These are phyloP conservation scores for Kockovaella imperatae DNA, from an alignment of 768 basidiomycete genomes.

Conservation along the genomic window DNA sequence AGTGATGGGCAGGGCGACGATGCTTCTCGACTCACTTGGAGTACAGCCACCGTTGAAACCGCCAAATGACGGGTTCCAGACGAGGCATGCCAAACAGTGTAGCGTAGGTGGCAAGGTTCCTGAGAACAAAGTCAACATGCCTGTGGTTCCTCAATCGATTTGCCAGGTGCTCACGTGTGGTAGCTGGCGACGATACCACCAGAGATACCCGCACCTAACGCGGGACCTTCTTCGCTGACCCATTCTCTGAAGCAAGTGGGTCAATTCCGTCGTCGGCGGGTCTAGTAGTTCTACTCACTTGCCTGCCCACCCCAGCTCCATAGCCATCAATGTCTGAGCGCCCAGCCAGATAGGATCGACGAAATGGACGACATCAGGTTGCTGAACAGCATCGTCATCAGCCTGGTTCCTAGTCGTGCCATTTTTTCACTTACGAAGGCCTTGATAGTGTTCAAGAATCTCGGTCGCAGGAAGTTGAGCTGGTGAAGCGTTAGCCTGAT, in stretches of 20 bases:
- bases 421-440: constrained; percentile 32
- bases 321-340: constrained; percentile 47
- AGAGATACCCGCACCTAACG: constrained; percentile 32
- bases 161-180: constrained; percentile 42
- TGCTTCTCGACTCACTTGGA: constrained; percentile 40
- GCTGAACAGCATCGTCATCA: constrained; percentile 19
- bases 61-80: constrained; percentile 48
- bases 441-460: constrained; percentile 44
- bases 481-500: constrained; percentile 5
- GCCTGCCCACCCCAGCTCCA: constrained; percentile 46
- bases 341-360: constrained; percentile 52
- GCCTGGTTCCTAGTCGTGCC: background rate
- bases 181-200: constrained; percentile 47
- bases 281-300: constrained; percentile 16
- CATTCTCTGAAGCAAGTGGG: constrained; percentile 23
- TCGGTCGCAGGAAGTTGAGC: constrained; percentile 49
- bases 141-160: background rate
- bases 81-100: constrained; percentile 46
- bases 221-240: constrained; percentile 33
- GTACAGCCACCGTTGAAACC: constrained; percentile 40
- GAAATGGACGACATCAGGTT: constrained; percentile 49
- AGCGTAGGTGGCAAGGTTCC: constrained; percentile 47
- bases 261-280: background rate
- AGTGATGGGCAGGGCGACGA: constrained; percentile 1
- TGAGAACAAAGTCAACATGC: constrained; percentile 3